Base-by-base conservation (phyloP, 2,329 filamentous ascomycete species). In the Diaporthe sp. region DNA sequence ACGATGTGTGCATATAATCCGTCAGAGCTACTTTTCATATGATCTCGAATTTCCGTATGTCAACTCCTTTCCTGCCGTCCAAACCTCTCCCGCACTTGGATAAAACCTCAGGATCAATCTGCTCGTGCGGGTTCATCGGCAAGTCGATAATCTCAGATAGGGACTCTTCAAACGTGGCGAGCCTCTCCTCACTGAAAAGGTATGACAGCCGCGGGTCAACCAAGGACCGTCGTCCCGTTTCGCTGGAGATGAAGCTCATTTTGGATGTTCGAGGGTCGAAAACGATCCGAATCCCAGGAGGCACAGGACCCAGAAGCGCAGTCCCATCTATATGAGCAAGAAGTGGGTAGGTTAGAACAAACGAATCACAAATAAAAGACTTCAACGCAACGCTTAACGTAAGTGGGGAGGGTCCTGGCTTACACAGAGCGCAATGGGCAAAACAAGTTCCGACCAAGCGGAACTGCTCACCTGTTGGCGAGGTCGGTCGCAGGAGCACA, bases 401-500 rank as follows among this genome's bases (percentile, higher is more conserved):
- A 12, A n/a, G 37, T 1, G 44, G 13, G 39, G 2, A 31, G 39
- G 25, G 12, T 25, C 1, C 17, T 31, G 39, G 8, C 60, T 65
- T 47, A 65, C 60, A 47, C 2, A 65, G n/a, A 3, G 60, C 60
- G 39, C 60, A 65, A 65, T 65, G 60, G 15, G 60, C 60, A 15
- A 47, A 65, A 31, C 60, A 65, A 25, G 60, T 31, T 22, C 60
- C 60, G 25, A 65, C 39, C 60, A 65, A 65, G 60, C 25, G 60
- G 60, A 65, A 65, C 15, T 65, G 39, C 39, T 34, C 25, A 9
- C 39, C 25, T 22, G 13, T 47, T 47, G n/a, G 25, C 15, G 60
- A 47, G 39, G 39, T 65, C 60, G n/a, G 39, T 31, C 60, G n/a
- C 8, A 65, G 39, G 60, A 65, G n/a, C 39, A 65, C 37, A 31